Base-by-base conservation (phyloP, 495 filamentous ascomycete species). In the Aeminium ludgeri region DNA sequence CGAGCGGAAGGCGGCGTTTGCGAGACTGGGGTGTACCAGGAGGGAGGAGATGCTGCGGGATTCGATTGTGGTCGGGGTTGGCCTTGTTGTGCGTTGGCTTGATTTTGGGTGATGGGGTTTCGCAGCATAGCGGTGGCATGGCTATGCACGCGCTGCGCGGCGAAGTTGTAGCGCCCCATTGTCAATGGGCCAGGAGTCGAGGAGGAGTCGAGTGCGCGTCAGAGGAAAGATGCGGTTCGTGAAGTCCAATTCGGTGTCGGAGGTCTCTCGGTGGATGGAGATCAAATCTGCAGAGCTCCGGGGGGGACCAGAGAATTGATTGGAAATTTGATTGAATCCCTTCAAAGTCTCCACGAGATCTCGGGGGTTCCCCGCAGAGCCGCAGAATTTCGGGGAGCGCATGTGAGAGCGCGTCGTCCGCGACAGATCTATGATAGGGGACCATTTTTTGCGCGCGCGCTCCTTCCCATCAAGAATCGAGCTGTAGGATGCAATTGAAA, bases 1-100 rank as follows among this genome's bases (percentile, higher is more conserved):
- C 73, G 69, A 61, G 91, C 80, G 30, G 83, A 61, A 1, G 89
- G 87, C 12, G 87, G 86, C 41, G 89, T 76, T 36, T 72, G 62
- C 39, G 68, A 64, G 33, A 96, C 57, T 8, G 78, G 77, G 28
- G 74, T 59, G 55, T 80, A 76, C 91, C 89, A 96, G 49, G 72
- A 61, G 6, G 87, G 86, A 32, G 74, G 58, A 4, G 23, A 25
- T 25, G 23, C 4, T 4, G 23, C 23, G 8, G 23, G 3, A 20
- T 50, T 49, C 6, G 42, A 49, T 36, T 66, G 61, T 46, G 70
- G 64, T 43, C 59, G 59, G 33, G 64, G 61, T 30, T 71, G 65
- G 36, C 76, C 60, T 50, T 72, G 65, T 38, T 65, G 66, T 23
- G 72, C 56, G 23, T 77, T 75, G 11, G 70, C 72, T 54, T 76